Evolutionary conservation across 768 basidiomycete species (phyloP).

Genomic region (Boletus barrowsii): DNA sequence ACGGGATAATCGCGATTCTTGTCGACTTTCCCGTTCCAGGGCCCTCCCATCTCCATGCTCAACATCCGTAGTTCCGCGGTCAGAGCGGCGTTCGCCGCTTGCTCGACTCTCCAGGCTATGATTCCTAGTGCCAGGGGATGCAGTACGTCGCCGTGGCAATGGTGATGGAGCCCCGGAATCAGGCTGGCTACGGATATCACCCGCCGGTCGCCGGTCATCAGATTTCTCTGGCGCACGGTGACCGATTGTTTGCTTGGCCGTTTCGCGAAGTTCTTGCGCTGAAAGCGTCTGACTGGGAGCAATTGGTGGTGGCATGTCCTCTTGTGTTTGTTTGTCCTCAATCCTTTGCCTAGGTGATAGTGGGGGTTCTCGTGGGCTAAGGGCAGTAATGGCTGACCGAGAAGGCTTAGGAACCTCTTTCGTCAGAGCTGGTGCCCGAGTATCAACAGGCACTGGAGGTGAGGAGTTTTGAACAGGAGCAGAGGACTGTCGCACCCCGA

Average conservation of each 20-base stretch:
- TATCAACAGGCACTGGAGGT: conserved; percentile 14
- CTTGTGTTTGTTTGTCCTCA: conserved; percentile 41
- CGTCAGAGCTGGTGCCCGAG: conserved; percentile 12
- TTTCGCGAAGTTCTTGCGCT: conserved; percentile 78
- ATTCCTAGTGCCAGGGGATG: conserved; percentile 66
- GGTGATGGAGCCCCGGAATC: conserved; percentile 56
- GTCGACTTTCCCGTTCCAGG: conserved; percentile 46
- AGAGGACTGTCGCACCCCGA: conserved; percentile 19
- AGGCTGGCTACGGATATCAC: conserved; percentile 44
- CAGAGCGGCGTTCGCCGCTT: conserved; percentile 64
- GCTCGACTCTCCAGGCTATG: conserved; percentile 69
- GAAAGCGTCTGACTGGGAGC: conserved; percentile 76
- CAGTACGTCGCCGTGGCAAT: conserved; percentile 53
- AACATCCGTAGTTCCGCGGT: conserved; percentile 44
- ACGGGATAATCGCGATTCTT: conserved; percentile 44
- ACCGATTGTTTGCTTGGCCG: conserved; percentile 64
- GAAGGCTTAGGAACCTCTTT: conserved; percentile 21
- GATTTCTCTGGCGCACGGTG: conserved; percentile 36
- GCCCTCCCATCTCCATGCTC: conserved; percentile 51
- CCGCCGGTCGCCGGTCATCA: conserved; percentile 38
- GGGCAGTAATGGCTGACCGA: conserved; percentile 13
- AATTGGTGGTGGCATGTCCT: conserved; percentile 73
- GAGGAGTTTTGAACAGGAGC: conserved; percentile 13
- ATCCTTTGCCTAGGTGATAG: conserved; percentile 39
- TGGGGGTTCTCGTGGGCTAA: conserved; percentile 33